Evolutionary conservation across 306 rosid species (phyloP).

Genomic region (barrel medic (Medicago truncatula)): DNA sequence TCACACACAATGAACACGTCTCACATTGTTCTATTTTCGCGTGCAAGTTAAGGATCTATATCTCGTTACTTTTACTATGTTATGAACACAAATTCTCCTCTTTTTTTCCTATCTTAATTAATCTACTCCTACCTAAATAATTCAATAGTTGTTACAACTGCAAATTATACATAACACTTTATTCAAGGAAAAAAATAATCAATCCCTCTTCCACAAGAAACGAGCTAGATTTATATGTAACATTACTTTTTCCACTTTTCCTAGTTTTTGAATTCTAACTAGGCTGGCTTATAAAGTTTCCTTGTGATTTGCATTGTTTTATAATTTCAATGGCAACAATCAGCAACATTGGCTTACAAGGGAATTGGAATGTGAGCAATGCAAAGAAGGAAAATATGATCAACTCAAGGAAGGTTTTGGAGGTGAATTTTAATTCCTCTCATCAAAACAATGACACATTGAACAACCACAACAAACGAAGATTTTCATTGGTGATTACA

Average conservation of each 20-base stretch:
- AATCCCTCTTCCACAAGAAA: slow-evolving; percentile 39
- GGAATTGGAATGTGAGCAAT: slow-evolving; percentile 29
- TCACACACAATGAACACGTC: slow-evolving; percentile 24
- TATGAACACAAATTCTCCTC: background rate
- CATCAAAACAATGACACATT: slow-evolving; percentile 1
- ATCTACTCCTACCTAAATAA: slow-evolving; percentile 16
- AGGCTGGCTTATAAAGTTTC: slow-evolving; percentile 5
- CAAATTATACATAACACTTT: background rate
- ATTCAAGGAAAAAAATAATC: background rate
- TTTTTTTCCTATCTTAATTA: slow-evolving; percentile 22
- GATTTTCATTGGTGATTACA: slow-evolving; percentile 37
- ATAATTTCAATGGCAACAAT: slow-evolving; percentile 53
- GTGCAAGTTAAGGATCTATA: slow-evolving; percentile 44
- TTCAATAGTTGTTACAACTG: slow-evolving; percentile 50
- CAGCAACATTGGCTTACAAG: slow-evolving; percentile 13
- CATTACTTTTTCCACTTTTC: slow-evolving; percentile 36
- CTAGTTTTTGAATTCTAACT: slow-evolving; percentile 5
- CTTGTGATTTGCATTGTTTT: background rate
- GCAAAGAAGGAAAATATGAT: slow-evolving; percentile 37
- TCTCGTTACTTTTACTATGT: slow-evolving; percentile 1
- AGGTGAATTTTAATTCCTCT: slow-evolving; percentile 19
- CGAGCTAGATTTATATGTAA: slow-evolving; percentile 40
- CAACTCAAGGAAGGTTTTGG: background rate
- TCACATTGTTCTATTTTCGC: slow-evolving; percentile 33
- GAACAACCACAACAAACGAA: slow-evolving; percentile 17